phyloP scores from a whole-genome alignment of 164 flowering plant species.

The Vitis cinerea region DNA sequence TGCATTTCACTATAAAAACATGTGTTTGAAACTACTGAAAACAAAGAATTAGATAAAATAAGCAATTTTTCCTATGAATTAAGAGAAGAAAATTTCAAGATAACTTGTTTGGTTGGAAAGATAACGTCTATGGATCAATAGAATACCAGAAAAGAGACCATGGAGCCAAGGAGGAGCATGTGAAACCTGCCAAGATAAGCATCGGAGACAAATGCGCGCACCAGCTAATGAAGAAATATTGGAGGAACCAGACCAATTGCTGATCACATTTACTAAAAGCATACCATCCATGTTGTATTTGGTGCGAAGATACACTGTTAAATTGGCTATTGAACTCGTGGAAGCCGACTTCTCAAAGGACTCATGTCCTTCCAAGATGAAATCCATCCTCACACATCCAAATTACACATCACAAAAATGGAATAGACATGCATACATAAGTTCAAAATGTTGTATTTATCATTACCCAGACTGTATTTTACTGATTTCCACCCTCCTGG shows the following conservation, averaged over 20 bases:
- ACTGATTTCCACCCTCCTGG: conserved; percentile 49
- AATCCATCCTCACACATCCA: no score
- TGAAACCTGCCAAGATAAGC: conserved; percentile 46
- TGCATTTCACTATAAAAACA: no score
- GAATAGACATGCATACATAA: neutral
- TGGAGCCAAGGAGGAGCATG: conserved; percentile 44
- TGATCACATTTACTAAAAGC: conserved; percentile 29
- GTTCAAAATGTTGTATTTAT: no score
- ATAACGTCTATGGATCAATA: neutral
- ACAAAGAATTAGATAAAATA: no score
- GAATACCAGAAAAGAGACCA: conserved; percentile 43
- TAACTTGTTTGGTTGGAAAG: neutral
- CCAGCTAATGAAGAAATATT: conserved; percentile 43
- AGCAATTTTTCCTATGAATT: no score
- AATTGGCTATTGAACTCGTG: conserved; percentile 41
- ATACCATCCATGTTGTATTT: conserved; percentile 36
- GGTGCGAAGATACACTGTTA: conserved; percentile 34
- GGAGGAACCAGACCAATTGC: conserved; percentile 41
- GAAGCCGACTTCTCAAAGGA: conserved; percentile 55
- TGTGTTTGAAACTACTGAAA: no score
- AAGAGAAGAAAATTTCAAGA: neutral
- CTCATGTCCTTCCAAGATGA: conserved; percentile 30
- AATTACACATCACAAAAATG: no score
- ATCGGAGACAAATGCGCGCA: conserved; percentile 60
- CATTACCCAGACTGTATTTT: conserved; percentile 47